Percentiles rank a stretch among this genome's conserved stretches.
Conservation (phyloP, 2,329 filamentous ascomycete species). For the Diaporthe citriasiana region DNA sequence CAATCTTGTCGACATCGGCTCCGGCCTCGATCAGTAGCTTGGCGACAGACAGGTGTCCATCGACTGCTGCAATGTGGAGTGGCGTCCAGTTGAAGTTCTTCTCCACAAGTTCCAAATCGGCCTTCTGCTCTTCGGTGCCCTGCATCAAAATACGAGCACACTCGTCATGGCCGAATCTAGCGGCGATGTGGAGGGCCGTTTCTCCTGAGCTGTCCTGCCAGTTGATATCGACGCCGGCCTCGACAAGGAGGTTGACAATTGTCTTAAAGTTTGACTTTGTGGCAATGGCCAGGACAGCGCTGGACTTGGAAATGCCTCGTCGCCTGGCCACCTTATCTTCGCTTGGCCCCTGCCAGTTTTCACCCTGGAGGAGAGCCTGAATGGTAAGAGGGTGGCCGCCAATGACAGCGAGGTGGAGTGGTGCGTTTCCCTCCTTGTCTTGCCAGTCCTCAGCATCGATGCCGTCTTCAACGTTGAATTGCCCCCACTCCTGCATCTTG, state of each 20-base stretch:
- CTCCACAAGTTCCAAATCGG: constrained; percentile 82
- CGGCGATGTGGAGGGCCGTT: constrained; percentile 91
- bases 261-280: constrained; percentile 87
- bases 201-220: constrained; percentile 92
- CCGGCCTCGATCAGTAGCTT: constrained; percentile 83
- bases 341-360: constrained; percentile 78
- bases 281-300: constrained; percentile 88
- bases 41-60: constrained; percentile 83
- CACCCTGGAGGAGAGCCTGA: constrained; percentile 82
- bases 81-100: constrained; percentile 94
- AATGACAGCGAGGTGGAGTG: constrained; percentile 91
- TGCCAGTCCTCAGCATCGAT: constrained; percentile 93
- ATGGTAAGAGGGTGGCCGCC: constrained; percentile 92
- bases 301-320: constrained; percentile 83
- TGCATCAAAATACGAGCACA: constrained; percentile 84
- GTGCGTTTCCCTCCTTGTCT: constrained; percentile 90
- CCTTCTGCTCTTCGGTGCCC: constrained; percentile 78
- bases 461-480: constrained; percentile 86
- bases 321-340: constrained; percentile 75
- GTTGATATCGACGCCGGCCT: constrained; percentile 93
- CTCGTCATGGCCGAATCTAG: constrained; percentile 85
- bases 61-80: constrained; percentile 92
- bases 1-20: constrained; percentile 79
- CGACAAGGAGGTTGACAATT: constrained; percentile 89
- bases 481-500: constrained; percentile 89